Base-by-base conservation (phyloP, 192 early-diverging fungal genomes). In the Mortierella hygrophila region DNA sequence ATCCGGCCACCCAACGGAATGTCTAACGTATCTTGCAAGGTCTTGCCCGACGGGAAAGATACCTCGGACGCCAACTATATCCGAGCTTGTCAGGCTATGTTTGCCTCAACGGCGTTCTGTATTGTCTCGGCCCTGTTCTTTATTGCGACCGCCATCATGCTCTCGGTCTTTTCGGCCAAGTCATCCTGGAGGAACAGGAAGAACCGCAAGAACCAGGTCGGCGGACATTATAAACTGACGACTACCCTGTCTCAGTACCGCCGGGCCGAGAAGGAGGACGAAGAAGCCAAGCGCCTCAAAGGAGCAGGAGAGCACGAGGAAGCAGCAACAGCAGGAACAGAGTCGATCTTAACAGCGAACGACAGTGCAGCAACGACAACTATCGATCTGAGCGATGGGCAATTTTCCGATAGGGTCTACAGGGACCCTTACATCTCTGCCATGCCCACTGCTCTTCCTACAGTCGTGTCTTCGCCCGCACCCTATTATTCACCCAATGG, bases 281-380 rank as follows among this genome's bases (percentile, higher is more conserved):
- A 82, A 38, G 81, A 82, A 54, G 70, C 32, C 55, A 82, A 77
- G 60, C 63, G 23, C 23, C 47, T 82, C 0, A 82, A 82, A 42
- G 81, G 81, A 20, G 81, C 81, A 52, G 81, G 81, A 44, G 81
- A 82, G 23, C 81, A 82, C 38, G 81, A 82, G 60, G 81, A 82
- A 38, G 75, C 76, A 6, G 54, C 23, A 21, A 42, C 71, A 42
- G 54, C 41, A 38, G 74, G 70, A 11, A 49, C 13, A 23, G 55
- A 76, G 8, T 29, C 55, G 35, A 40, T 32, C 21, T 26, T 29
- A 1, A 42, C 37, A 44, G 52, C 38, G 29, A 40, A 54, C 40
- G n/a, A 72, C 18, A 71, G 60, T 37, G 10, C 26, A 38, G 54
- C 32, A 35, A 69, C 16, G 21, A 80, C 16, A 44, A 74, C 35